phyloP scores from a whole-genome alignment of 2,329 filamentous ascomycete species.

The Colletotrichum gigasporum region DNA sequence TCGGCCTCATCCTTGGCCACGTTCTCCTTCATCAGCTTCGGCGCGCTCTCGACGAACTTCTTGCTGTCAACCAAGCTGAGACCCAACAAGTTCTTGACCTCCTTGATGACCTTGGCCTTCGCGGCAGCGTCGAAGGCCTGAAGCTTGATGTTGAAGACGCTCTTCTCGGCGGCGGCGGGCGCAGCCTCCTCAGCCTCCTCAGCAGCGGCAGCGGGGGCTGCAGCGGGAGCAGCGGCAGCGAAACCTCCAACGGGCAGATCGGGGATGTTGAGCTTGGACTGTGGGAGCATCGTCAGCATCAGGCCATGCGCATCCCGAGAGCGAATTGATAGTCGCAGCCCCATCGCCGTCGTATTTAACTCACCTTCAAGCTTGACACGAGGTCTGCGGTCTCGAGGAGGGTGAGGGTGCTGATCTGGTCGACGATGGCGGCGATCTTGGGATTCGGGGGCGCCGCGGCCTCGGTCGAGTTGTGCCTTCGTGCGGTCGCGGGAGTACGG shows the following conservation, averaged over 20 bases:
- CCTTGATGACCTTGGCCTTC: conserved; percentile 99
- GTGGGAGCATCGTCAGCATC: conserved; percentile 26
- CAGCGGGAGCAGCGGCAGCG: conserved; percentile 67
- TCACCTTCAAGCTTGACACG: conserved; percentile 93
- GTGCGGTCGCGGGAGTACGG: conserved; percentile 59
- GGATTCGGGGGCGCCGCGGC: conserved; percentile 73
- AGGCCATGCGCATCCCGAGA: neutral
- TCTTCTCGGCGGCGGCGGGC: conserved; percentile 92
- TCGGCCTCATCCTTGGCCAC: conserved; percentile 99
- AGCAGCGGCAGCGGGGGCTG: conserved; percentile 67
- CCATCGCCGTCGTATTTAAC: conserved; percentile 20
- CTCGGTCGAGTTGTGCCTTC: conserved; percentile 91
- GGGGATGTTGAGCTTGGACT: conserved; percentile 97
- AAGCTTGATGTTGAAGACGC: conserved; percentile 96
- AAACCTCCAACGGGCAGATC: conserved; percentile 96
- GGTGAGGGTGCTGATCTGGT: conserved; percentile 98
- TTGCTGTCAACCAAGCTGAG: conserved; percentile 98
- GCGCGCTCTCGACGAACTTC: conserved; percentile 99
- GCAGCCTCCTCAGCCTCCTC: conserved; percentile 91
- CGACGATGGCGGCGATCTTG: conserved; percentile 94
- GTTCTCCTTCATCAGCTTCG: conserved; percentile 99
- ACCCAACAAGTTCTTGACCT: conserved; percentile 96
- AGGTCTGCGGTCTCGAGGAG: conserved; percentile 97
- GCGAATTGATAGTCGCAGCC: neutral
- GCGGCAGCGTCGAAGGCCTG: conserved; percentile 85